Evolutionary conservation across 192 early-diverging fungal genomes (phyloP), one percentile per base, ranked within the genome.

Genomic region (Lobosporangium transversale): DNA sequence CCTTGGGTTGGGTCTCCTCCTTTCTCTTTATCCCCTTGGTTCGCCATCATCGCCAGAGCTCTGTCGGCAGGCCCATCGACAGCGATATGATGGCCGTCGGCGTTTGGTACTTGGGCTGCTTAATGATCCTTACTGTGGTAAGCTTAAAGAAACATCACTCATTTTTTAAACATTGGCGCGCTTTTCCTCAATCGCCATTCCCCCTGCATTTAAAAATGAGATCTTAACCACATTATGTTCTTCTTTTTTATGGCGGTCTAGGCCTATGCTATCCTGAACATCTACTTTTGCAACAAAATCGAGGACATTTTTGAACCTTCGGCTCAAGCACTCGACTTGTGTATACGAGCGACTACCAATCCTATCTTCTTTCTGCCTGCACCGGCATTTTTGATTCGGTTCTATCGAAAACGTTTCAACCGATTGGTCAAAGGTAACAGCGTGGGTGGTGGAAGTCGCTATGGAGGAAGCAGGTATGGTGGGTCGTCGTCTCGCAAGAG

Each of bases 21-120:
- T 76, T 62, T 32, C 62, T 76, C 53, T 76, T 76, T 47, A 53
- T 76, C 15, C 73, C 73, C 24, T 40, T 76, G 12, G 29, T 76
- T 26, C 48, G 35, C 20, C 49, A 62, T 37, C 60, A 71, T 51
- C 59, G 53, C 33, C 40, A 55, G 24, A 59, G 63, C 3, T 40
- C 58, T 29, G 51, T 76, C 12, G 60, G 44, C 27, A 43, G 60
- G 3, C 69, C 60, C 2, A 20, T 61, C 12, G 73, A 67, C 30
- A 57, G 58, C 40, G 59, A 76, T 35, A 66, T 61, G 53, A 62
- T 62, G 37, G 73, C 73, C 9, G 52, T 76, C 17, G 73, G 73
- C 2, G 52, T 67, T 14, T 76, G 73, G 73, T 76, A 76, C 24
- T 37, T 76, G 21, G 33, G 49, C 17, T 62, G 57, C 37, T 18